Percentiles rank a stretch among this genome's conserved stretches.
These are phyloP conservation scores for Periconia sp. DNA, from an alignment of 2,329 filamentous ascomycete genomes.

Conservation along the genomic window DNA sequence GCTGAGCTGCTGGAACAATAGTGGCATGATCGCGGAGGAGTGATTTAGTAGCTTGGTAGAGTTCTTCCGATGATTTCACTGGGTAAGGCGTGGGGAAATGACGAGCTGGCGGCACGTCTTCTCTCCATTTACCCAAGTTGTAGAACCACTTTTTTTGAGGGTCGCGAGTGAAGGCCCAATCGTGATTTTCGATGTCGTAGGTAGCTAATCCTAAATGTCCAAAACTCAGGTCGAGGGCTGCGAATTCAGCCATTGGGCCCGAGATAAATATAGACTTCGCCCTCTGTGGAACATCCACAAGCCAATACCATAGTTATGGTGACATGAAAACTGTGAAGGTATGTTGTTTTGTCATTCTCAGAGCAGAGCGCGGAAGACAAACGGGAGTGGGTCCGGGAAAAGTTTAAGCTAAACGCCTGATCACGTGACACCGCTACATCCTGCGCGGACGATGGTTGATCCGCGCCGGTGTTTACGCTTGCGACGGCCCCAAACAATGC, in stretches of 20 bases:
- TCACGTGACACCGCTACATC: conserved; percentile 7
- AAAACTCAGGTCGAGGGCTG: conserved; percentile 52
- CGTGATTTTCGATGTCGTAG: conserved; percentile 50
- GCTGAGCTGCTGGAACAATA: conserved; percentile 21
- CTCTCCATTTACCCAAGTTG: conserved; percentile 25
- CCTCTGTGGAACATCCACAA: conserved; percentile 8
- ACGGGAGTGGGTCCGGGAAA: conserved; percentile 6
- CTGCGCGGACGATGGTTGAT: conserved; percentile 6
- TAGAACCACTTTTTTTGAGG: conserved; percentile 26
- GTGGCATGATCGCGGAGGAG: conserved; percentile 24
- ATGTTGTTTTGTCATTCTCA: background rate
- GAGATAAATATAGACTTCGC: conserved; percentile 20
- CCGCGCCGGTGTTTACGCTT: conserved; percentile 25
- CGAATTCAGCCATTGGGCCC: conserved; percentile 61
- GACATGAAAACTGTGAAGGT: background rate
- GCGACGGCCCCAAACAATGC: conserved; percentile 29
- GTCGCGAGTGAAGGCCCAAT: conserved; percentile 53
- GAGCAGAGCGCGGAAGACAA: too few species aligned
- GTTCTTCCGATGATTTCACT: conserved; percentile 5
- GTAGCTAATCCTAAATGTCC: conserved; percentile 56
- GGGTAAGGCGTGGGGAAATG: conserved; percentile 3
- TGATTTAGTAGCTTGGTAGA: conserved; percentile 16
- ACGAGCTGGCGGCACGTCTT: conserved; percentile 20
- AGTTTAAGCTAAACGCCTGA: conserved; percentile 6
- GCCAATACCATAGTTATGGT: conserved; percentile 27